Conservation (phyloP, 305 asterid species). For the Vinca major region DNA sequence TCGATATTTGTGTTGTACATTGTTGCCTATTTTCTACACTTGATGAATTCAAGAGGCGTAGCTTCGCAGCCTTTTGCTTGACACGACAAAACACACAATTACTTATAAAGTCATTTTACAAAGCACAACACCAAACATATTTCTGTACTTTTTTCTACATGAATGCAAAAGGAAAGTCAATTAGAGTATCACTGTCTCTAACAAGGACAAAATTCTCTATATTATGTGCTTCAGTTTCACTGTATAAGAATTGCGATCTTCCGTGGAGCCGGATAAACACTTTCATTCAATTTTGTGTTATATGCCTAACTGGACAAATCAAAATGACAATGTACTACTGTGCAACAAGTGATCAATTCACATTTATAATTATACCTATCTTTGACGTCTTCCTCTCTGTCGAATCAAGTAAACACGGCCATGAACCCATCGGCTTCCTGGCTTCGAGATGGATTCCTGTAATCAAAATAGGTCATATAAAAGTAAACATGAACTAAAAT, state of each 20-base stretch:
- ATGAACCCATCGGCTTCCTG: slow-evolving; percentile 69
- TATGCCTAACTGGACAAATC: neutral
- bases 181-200: neutral
- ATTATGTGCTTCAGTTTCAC: neutral
- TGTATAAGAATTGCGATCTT: neutral
- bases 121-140: neutral
- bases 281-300: too few relatives aligned
- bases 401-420: slow-evolving; percentile 84
- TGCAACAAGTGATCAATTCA: slow-evolving; percentile 9
- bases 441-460: slow-evolving; percentile 60
- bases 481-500: too few relatives aligned
- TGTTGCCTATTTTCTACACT: neutral
- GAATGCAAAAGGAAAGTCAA: neutral
- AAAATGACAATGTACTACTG: slow-evolving; percentile 15
- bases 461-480: neutral
- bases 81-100: too few relatives aligned
- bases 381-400: slow-evolving; percentile 42
- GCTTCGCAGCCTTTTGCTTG: too few relatives aligned
- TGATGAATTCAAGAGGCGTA: too few relatives aligned
- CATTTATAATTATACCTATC: slow-evolving; percentile 39
- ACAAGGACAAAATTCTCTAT: neutral
- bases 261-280: neutral
- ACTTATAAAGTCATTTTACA: too few relatives aligned
- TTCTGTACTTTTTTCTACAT: neutral
- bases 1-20: neutral